A percentile compares a stretch with the other conserved stretches of the same genome.
phyloP scores from a whole-genome alignment of 805 yeast genomes.

The Suhomyces kilbournensis region DNA sequence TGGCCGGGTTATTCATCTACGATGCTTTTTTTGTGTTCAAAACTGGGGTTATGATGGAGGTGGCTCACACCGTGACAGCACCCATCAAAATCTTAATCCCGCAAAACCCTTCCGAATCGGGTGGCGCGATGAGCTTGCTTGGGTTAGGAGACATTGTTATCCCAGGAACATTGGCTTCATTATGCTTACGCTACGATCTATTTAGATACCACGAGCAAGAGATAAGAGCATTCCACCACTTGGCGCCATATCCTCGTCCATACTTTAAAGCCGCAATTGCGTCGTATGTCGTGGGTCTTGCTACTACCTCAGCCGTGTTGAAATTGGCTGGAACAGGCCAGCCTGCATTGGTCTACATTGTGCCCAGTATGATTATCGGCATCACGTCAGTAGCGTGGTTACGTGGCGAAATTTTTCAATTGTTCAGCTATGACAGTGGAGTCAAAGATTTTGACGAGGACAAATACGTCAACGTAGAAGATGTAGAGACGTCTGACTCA shows the following conservation, averaged over 20 bases:
- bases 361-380: constrained; percentile 43
- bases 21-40: constrained; percentile 69
- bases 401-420: constrained; percentile 38
- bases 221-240: constrained; percentile 35
- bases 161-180: constrained; percentile 53
- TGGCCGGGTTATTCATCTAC: constrained; percentile 53
- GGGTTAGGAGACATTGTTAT: constrained; percentile 68
- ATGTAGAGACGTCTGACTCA: constrained; percentile 10
- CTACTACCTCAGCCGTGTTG: constrained; percentile 40
- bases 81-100: constrained; percentile 55
- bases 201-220: constrained; percentile 21
- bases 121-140: constrained; percentile 34
- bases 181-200: constrained; percentile 55
- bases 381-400: constrained; percentile 31
- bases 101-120: constrained; percentile 9
- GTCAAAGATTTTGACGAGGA: constrained; percentile 15
- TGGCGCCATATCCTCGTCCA: constrained; percentile 34
- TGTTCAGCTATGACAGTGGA: constrained; percentile 34
- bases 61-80: constrained; percentile 53
- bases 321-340: constrained; percentile 47
- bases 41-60: constrained; percentile 58
- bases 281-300: constrained; percentile 49
- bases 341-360: constrained; percentile 65
- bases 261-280: constrained; percentile 48
- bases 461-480: constrained; percentile 12